Evolutionary conservation across 345 rosid species (phyloP).

Genomic region (Schrenkiella parvula): DNA sequence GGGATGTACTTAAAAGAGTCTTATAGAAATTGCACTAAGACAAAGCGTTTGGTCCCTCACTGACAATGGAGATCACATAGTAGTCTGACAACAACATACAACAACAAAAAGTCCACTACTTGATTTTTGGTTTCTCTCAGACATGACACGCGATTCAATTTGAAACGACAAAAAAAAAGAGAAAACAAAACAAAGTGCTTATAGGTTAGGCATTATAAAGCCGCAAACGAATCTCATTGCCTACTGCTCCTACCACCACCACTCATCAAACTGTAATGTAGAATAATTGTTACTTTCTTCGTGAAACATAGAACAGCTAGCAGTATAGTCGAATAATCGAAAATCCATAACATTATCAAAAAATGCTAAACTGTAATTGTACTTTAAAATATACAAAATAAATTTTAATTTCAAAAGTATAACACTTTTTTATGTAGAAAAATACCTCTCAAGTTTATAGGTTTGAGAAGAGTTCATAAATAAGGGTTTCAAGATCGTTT

Average conservation of each 20-base stretch:
- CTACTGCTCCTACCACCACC: slow-evolving; percentile 14
- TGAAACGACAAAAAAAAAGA: slow-evolving; percentile 11
- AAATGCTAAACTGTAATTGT: no score
- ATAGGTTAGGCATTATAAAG: slow-evolving; percentile 25
- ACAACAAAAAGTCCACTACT: slow-evolving; percentile 25
- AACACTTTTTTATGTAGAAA: neutral
- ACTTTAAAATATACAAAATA: no score
- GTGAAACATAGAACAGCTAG: no score
- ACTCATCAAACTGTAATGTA: neutral
- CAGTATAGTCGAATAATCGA: no score
- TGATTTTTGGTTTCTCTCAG: slow-evolving; percentile 19
- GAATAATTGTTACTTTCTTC: neutral
- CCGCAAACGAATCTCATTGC: slow-evolving; percentile 11
- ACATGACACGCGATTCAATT: slow-evolving; percentile 4
- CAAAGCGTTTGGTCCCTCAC: slow-evolving; percentile 29
- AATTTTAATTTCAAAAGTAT: no score
- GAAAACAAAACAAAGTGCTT: slow-evolving; percentile 12
- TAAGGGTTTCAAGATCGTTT: neutral
- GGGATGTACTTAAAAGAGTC: neutral
- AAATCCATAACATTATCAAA: no score
- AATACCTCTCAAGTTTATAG: neutral
- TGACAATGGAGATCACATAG: slow-evolving; percentile 32
- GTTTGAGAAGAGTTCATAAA: neutral
- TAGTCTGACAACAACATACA: slow-evolving; percentile 26
- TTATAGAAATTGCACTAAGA: neutral